phyloP scores from a whole-genome alignment of 75 land plant species.

The Pinus albicaulis region DNA sequence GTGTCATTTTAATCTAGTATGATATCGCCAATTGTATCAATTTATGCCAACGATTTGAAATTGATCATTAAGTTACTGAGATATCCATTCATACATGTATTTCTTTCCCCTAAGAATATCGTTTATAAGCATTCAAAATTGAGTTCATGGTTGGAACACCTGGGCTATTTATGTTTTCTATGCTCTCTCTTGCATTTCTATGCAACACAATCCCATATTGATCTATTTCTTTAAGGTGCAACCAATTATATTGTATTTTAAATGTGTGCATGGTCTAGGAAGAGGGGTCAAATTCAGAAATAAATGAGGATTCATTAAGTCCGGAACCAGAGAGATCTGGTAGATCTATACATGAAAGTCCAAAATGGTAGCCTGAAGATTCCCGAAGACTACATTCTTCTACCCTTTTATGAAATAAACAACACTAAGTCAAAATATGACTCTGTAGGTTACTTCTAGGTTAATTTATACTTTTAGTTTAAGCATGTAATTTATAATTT shows the following conservation, averaged over 20 bases:
- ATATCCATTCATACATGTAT: too few species aligned
- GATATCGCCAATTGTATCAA: too few species aligned
- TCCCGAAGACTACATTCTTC: slow-evolving; percentile 13
- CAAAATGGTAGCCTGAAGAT: slow-evolving; percentile 22
- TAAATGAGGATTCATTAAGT: slow-evolving; percentile 18
- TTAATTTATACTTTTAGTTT: background rate
- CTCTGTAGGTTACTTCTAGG: background rate
- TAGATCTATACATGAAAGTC: slow-evolving; percentile 5
- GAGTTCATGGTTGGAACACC: background rate
- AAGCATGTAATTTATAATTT: background rate
- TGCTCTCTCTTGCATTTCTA: background rate
- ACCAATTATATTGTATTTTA: too few species aligned
- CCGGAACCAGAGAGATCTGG: slow-evolving; percentile 11
- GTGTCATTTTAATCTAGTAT: too few species aligned
- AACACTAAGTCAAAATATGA: background rate
- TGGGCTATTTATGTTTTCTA: background rate
- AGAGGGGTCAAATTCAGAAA: slow-evolving; percentile 19
- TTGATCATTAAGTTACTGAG: too few species aligned
- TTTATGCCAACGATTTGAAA: too few species aligned
- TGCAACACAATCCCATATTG: background rate
- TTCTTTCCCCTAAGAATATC: too few species aligned
- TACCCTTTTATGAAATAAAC: background rate
- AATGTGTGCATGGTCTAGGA: background rate
- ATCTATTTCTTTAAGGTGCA: background rate
- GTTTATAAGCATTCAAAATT: background rate